Evolutionary conservation across 78 protist genomes (phyloP), one percentile per base, ranked within the genome.

Genomic region (Chrysochromulina parva): DNA sequence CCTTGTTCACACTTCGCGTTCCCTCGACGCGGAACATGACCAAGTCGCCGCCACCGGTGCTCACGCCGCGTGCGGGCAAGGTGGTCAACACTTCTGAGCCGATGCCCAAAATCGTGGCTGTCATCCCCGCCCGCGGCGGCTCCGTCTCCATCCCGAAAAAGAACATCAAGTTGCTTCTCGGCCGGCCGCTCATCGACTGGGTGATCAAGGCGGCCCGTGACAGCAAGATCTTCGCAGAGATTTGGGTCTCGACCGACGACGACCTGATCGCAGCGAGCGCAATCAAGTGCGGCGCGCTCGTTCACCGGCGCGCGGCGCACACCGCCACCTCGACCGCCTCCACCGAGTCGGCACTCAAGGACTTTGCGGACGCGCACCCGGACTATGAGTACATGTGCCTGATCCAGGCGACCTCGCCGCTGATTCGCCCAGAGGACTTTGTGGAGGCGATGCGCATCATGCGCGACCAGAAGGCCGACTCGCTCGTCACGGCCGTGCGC

Each of bases 61-160:
- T n/a, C n/a, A n/a, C n/a, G n/a, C n/a, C n/a, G n/a, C n/a, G n/a
- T n/a, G n/a, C n/a, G n/a, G n/a, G n/a, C n/a, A n/a, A n/a, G n/a
- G n/a, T n/a, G n/a, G n/a, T n/a, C n/a, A n/a, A n/a, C n/a, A n/a
- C n/a, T n/a, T n/a, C n/a, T n/a, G n/a, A n/a, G n/a, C n/a, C n/a
- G n/a, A 62, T 20, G 53, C 54, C 80, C 1, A 48, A 52, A 4
- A 17, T 78, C 50, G 26, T 78, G 14, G 86, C 86, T 48, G 38
- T 78, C 48, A 53, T 78, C n/a, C 86, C 86, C 14, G 86, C 86
- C 38, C 26, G 86, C 4, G 86, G 86, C 14, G 86, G 86, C 86
- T 78, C 86, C 6, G 86, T 78, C 10, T 14, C 28, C 11, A 53
- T 78, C 60, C 86, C 86, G 50, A 26, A 1, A 17, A 78, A 78